phyloP scores from a whole-genome alignment of 225 moss, liverwort and hornwort genomes.

The Polytrichum formosum region DNA sequence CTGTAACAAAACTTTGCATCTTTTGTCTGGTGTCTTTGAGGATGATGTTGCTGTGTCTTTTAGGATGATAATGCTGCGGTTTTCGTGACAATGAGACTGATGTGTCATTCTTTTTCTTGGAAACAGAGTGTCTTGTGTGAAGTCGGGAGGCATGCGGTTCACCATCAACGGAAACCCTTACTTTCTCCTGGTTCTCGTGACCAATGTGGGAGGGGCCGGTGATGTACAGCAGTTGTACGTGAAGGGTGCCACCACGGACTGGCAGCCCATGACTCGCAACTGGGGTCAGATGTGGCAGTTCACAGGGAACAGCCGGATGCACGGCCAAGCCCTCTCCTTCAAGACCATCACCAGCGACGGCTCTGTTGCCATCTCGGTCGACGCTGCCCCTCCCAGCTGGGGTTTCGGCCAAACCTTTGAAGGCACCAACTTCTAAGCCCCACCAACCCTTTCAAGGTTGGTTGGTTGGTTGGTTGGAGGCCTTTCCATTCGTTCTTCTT shows the following conservation, averaged over 20 bases:
- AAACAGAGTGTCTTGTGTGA: constrained; percentile 52
- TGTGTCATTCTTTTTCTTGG: too few species aligned
- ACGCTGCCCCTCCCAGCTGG: constrained; percentile 30
- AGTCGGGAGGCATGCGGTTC: constrained; percentile 58
- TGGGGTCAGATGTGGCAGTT: constrained; percentile 77
- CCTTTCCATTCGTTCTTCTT: neutral
- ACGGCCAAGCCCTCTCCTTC: constrained; percentile 35
- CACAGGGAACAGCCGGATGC: constrained; percentile 26
- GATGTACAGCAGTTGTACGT: constrained; percentile 55
- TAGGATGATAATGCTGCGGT: too few species aligned
- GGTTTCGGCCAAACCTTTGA: constrained; percentile 41
- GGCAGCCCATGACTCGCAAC: constrained; percentile 45
- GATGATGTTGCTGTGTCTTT: too few species aligned
- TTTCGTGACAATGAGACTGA: too few species aligned
- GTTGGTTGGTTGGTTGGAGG: constrained; percentile 5
- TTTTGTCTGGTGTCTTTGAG: too few species aligned
- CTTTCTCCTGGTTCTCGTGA: constrained; percentile 57
- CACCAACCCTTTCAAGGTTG: neutral
- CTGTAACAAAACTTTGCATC: too few species aligned
- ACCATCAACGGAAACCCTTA: constrained; percentile 67
- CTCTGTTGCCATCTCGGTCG: constrained; percentile 9
- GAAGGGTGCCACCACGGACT: constrained; percentile 33
- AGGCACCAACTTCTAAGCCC: constrained; percentile 17
- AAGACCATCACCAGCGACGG: constrained; percentile 31
- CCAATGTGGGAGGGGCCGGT: constrained; percentile 60